phyloP scores from a whole-genome alignment of 177 flowering plant genomes.

The Telopea speciosissima region DNA sequence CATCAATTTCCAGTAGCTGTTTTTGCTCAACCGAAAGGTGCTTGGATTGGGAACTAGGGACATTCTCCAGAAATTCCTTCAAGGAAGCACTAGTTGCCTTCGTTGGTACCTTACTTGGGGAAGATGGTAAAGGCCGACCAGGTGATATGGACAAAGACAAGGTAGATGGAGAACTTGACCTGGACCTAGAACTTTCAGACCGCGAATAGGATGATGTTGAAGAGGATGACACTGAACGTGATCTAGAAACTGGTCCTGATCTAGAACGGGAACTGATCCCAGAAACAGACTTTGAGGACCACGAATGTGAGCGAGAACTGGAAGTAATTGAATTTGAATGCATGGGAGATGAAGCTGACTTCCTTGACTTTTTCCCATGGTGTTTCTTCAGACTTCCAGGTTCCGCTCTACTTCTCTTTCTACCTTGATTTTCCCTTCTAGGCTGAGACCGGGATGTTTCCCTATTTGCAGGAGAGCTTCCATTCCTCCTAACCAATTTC shows the following conservation, averaged over 20 bases:
- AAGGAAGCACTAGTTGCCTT: conserved; percentile 8
- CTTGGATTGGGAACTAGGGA: conserved; percentile 10
- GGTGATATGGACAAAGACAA: conserved; percentile 28
- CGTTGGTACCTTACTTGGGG: conserved; percentile 23
- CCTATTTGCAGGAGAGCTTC: conserved; percentile 9
- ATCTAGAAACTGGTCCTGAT: conserved; percentile 24
- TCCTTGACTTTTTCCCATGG: conserved; percentile 18
- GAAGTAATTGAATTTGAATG: conserved; percentile 22
- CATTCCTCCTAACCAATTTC: conserved; percentile 9
- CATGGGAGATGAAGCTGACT: conserved; percentile 15
- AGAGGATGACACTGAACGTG: conserved; percentile 22
- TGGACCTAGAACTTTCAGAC: conserved; percentile 23
- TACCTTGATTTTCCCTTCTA: conserved; percentile 17
- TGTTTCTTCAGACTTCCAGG: conserved; percentile 13
- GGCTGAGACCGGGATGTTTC: conserved; percentile 9
- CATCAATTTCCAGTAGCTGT: conserved; percentile 5
- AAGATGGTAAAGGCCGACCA: conserved; percentile 18
- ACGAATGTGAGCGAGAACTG: conserved; percentile 25
- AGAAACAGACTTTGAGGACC: conserved; percentile 16
- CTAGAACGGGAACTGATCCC: conserved; percentile 22
- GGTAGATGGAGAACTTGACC: conserved; percentile 27
- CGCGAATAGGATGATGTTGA: conserved; percentile 21
- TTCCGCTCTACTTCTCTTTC: conserved; percentile 22
- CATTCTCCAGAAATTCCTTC: conserved; percentile 14
- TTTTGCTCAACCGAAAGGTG: conserved; percentile 15